Evolutionary conservation across 192 early-diverging fungal genomes (phyloP).

Genomic region (Obelidium mucronatum): DNA sequence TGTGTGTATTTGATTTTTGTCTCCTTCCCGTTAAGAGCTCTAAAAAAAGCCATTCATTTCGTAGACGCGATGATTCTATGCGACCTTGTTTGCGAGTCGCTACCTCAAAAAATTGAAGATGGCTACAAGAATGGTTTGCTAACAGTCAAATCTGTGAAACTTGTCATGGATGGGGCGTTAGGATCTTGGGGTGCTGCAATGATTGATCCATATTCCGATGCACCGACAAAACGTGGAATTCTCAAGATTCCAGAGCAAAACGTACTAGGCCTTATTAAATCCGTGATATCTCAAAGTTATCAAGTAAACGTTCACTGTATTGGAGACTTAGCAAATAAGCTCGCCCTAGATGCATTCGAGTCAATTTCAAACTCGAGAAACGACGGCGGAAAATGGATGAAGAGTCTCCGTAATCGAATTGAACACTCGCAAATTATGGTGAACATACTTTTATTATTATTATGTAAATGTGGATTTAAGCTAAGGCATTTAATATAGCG

Average conservation of each 20-base stretch:
- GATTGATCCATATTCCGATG: conserved; percentile 47
- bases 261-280: conserved; percentile 1
- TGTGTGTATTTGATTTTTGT: too few species aligned
- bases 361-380: too few species aligned
- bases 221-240: conserved; percentile 50
- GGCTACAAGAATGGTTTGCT: conserved; percentile 23
- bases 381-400: not conserved
- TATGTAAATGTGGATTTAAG: too few species aligned
- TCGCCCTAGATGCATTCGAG: conserved; percentile 61
- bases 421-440: conserved; percentile 69
- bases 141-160: conserved; percentile 56
- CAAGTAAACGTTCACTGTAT: conserved; percentile 66
- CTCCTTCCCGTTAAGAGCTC: too few species aligned
- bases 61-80: too few species aligned
- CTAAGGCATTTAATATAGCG: too few species aligned
- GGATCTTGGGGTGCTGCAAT: conserved; percentile 65
- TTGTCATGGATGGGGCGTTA: conserved; percentile 66
- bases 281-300: conserved; percentile 48
- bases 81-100: conserved; percentile 32
- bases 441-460: conserved; percentile 44
- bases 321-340: conserved; percentile 62
- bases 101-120: conserved; percentile 24
- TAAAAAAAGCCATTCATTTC: too few species aligned
- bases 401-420: conserved; percentile 49
- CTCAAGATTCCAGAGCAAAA: conserved; percentile 35